These are phyloP conservation scores for Brachypodium distachyon DNA, from an alignment of 202 grass and related monocot species.

Conservation along the genomic window DNA sequence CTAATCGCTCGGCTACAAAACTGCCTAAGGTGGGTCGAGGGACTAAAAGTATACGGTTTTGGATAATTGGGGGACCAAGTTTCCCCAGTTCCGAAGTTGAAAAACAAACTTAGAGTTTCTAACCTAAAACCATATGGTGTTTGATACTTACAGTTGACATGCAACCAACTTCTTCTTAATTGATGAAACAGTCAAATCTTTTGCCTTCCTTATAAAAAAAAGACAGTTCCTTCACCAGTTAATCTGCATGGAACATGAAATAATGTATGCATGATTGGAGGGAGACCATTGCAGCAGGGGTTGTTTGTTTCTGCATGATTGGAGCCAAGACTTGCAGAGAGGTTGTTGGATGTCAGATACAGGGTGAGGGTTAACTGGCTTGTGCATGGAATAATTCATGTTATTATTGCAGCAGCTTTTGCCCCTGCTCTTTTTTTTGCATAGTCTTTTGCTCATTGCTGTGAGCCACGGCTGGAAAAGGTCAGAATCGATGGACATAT, in stretches of 20 bases:
- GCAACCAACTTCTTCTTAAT: no score
- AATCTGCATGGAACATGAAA: conserved; percentile 39
- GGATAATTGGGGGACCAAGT: no score
- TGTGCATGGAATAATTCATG: conserved; percentile 31
- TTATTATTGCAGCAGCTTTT: conserved; percentile 37
- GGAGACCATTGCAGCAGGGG: conserved; percentile 32
- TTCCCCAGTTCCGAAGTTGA: no score
- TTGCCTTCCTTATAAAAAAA: no score
- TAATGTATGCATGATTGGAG: conserved; percentile 44
- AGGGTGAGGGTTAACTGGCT: conserved; percentile 4
- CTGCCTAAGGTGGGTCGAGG: no score
- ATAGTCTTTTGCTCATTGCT: neutral
- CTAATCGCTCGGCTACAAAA: no score
- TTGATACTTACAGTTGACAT: no score
- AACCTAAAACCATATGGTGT: no score
- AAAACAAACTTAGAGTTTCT: no score
- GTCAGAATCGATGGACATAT: neutral
- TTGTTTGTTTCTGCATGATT: conserved; percentile 55
- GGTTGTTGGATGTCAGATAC: conserved; percentile 13
- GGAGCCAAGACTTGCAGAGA: conserved; percentile 58
- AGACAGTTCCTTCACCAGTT: conserved; percentile 4
- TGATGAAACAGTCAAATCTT: no score
- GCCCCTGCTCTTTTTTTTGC: conserved; percentile 18
- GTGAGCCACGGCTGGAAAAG: conserved; percentile 4
- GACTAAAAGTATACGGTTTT: no score